phyloP scores from a whole-genome alignment of 768 basidiomycete genomes.

The Lentinula aciculospora region DNA sequence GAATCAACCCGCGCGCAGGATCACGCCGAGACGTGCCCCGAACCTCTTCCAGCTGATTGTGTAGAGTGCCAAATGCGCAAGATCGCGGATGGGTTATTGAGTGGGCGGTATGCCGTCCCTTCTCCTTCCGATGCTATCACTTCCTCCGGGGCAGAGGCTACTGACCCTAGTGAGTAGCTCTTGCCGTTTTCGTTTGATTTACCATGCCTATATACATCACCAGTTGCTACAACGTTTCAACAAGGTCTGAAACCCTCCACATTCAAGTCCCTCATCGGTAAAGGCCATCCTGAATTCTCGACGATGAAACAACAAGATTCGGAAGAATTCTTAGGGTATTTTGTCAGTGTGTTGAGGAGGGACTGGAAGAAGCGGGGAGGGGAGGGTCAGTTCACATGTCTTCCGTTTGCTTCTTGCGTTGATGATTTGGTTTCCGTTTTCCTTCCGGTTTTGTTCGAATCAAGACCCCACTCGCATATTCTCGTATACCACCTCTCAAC shows the following conservation, averaged over 20 bases:
- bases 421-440: neutral
- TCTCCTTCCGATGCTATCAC: constrained; percentile 22
- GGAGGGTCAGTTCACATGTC: constrained; percentile 16
- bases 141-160: neutral
- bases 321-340: constrained; percentile 87
- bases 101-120: constrained; percentile 82
- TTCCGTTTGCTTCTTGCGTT: neutral
- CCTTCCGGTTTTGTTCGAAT: constrained; percentile 5
- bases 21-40: constrained; percentile 62
- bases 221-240: constrained; percentile 51
- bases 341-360: constrained; percentile 68
- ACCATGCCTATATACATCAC: constrained; percentile 18
- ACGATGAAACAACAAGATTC: constrained; percentile 98
- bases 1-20: constrained; percentile 9
- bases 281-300: constrained; percentile 88
- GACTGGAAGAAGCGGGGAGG: constrained; percentile 46
- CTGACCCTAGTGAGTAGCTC: neutral
- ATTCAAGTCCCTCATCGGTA: constrained; percentile 88
- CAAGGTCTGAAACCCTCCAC: constrained; percentile 74
- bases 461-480: constrained; percentile 76
- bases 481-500: constrained; percentile 80
- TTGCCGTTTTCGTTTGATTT: neutral
- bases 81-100: constrained; percentile 86
- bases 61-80: constrained; percentile 96
- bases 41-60: constrained; percentile 72